Evolutionary conservation across 768 basidiomycete genomes (phyloP), one percentile per base, ranked within the genome.

Genomic region (Leccinum truebloodii): DNA sequence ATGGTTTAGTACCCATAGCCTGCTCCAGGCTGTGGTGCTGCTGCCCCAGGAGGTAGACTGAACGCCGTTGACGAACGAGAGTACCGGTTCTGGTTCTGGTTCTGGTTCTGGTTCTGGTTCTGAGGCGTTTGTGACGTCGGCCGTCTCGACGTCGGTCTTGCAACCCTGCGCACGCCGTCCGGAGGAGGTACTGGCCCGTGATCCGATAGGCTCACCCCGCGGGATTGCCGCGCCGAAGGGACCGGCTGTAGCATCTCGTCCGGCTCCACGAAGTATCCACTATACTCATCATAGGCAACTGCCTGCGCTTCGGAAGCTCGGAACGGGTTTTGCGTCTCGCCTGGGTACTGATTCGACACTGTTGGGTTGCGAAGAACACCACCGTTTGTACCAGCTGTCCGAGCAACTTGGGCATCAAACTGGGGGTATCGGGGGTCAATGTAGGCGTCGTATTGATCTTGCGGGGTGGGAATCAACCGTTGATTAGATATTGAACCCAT

Each of bases 121-220:
- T 46, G 44, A 58, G 80, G 78, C 3, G 77, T 75, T 67, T 88
- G 87, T 34, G 88, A 85, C 28, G 83, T 78, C 14, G 87, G 81
- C 50, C 90, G 78, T 65, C 87, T 80, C 9, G 63, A 48, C 9
- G 78, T 69, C 52, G 82, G 85, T 67, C 91, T 79, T 52, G 90
- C 83, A 28, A 95, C 90, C 59, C 94, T 77, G 44, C 93, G 83
- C 28, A 94, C 94, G 56, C 89, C 88, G 18, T 90, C 87, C 9
- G 86, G 83, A 37, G 83, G 83, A 44, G 90, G 87, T 2, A 95
- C 90, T 41, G 92, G 93, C 14, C 95, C 95, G 67, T 84, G 77
- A 65, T 98, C 95, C 57, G 83, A 84, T 58, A 98, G 75, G 50
- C 87, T 87, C 52, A 97, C 81, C 24, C 95, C 93, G 12, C 90